Evolutionary conservation across 1,284 basidiomycete species (phyloP), one percentile per base, ranked within the genome.

Genomic region (Trametes sp.): DNA sequence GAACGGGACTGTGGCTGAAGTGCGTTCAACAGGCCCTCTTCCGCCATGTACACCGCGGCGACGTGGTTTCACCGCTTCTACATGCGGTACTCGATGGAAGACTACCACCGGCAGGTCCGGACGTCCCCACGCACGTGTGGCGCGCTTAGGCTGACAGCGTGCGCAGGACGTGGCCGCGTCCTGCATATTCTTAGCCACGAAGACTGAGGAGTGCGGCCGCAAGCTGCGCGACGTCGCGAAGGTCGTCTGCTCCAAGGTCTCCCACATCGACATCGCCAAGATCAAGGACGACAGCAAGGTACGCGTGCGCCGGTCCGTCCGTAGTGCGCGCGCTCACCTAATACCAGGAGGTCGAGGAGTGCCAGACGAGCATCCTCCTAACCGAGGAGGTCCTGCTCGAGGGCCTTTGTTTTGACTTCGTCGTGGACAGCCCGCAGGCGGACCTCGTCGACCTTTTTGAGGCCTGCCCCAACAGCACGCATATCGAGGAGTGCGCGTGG

Each of bases 1-100:
- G 55, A 45, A 53, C n/a, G 29, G 11, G 4, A 4, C 13, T 36
- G 23, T 24, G 51, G 64, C 64, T 51, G 61, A 67, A 54, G 54
- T 50, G 63, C 64, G 45, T 56, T 54, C 46, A 21, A 59, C 73
- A 94, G 92, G 57, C 89, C 91, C 33, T 86, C 87, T 24, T 87
- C 90, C 24, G 90, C 91, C 10, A 84, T 95, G 79, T 90, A 89
- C 64, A 92, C 92, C 29, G 94, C 94, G 19, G 91, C 94, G 29
- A 93, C 91, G 4, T 94, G 94, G 84, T 92, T 97, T 66, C 96
- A 98, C 76, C 87, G 96, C 14, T 98, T 98, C 78, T 98, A 93
- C 78, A 96, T 98, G 94, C 86, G 96, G 57, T 89, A 87, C 72
- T 88, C 94, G n/a, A 84, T 95, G 82, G 85, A 90, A 70, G 89